Evolutionary conservation across 2,329 filamentous ascomycete species (phyloP), one percentile per base, ranked within the genome.

Genomic region (Curvularia lunata): DNA sequence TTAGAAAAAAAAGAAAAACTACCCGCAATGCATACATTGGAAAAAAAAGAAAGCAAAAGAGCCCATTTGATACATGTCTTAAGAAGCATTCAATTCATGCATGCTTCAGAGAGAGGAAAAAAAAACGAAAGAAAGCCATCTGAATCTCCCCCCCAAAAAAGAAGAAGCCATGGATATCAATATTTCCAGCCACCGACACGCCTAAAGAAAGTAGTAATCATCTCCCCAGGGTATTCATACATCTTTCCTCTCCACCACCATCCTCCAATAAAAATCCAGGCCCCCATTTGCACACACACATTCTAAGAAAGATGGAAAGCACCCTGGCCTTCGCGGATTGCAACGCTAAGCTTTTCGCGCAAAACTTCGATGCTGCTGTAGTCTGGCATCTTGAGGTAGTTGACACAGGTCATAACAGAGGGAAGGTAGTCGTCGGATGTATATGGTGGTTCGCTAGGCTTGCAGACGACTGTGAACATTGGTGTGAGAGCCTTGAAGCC

Each of bases 401-500:
- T 99, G 78, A 97, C 95, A 76, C 96, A 99, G 10, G 96, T 99
- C 96, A 99, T 99, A 76, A 99, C 96, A 75, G 93, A 98, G 12
- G 96, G 95, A n/a, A 99, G 85, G 72, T 98, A 99, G 80, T 99
- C 95, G 73, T 99, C 95, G 4, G 94, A 94, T 3, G 89, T 90
- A 76, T 93, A 95, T 1, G 95, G 95, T 16, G 92, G 88, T 74
- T 99, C 95, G 77, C 91, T 96, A n/a, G 94, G 94, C 78, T 97
- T 97, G 84, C 95, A 98, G 42, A 99, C 95, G 62, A 99, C 95
- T 3, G 95, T 99, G 75, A 99, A 98, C 89, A 98, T 97, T 19
- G 95, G 95, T 2, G 92, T 98, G 61, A 99, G 86, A 76, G 89
- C 91, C 81, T 96, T 97, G 85, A 99, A 99, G 59, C 95, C 93